phyloP scores from a whole-genome alignment of 2,329 filamentous ascomycete species.

The Ascochyta clinopodiicola region DNA sequence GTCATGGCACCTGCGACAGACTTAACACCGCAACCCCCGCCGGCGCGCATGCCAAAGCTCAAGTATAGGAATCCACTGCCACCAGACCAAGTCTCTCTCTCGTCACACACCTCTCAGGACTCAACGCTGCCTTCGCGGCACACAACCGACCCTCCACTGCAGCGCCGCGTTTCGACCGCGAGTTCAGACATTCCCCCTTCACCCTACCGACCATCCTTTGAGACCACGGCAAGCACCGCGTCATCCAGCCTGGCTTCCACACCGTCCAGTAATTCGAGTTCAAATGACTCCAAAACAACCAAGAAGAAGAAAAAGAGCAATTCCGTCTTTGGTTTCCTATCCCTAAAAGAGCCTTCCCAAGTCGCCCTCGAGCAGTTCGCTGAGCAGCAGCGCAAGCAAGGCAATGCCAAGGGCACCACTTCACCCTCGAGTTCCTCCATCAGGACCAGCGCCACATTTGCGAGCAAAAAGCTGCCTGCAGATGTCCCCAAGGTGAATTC shows the following conservation, averaged over 20 bases:
- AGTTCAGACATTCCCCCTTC: slow-evolving; percentile 13
- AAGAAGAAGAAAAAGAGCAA: slow-evolving; percentile 45
- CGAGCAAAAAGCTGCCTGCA: slow-evolving; percentile 54
- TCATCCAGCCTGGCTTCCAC: slow-evolving; percentile 45
- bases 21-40: slow-evolving; percentile 34
- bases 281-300: slow-evolving; percentile 36
- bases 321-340: slow-evolving; percentile 54
- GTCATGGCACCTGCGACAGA: slow-evolving; percentile 38
- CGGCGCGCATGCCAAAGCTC: slow-evolving; percentile 43
- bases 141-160: neutral
- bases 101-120: slow-evolving; percentile 12
- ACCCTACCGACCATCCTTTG: slow-evolving; percentile 20
- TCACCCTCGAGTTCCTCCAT: slow-evolving; percentile 19
- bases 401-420: slow-evolving; percentile 31
- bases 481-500: slow-evolving; percentile 61
- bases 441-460: slow-evolving; percentile 29
- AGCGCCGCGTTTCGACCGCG: slow-evolving; percentile 8
- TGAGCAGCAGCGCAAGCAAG: slow-evolving; percentile 51
- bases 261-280: slow-evolving; percentile 31
- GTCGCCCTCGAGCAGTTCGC: slow-evolving; percentile 55
- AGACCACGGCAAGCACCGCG: slow-evolving; percentile 28
- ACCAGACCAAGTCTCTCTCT: slow-evolving; percentile 26
- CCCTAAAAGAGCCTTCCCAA: slow-evolving; percentile 58
- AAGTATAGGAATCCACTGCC: slow-evolving; percentile 43
- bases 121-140: slow-evolving; percentile 6